Conservation (phyloP, 129 eudicot species). For the Flaveria sonorensis region DNA sequence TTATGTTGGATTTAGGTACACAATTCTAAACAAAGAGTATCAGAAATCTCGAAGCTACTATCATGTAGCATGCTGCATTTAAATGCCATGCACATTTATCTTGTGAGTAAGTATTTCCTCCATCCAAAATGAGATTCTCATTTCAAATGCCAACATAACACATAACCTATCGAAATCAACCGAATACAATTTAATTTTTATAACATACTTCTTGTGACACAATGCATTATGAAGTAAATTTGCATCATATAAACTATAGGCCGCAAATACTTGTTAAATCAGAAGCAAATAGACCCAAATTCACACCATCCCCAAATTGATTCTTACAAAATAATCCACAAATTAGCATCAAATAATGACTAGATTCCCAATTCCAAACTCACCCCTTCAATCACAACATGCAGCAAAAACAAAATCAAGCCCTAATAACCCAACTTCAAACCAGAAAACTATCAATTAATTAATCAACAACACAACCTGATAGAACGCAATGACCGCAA, state of each 20-base stretch:
- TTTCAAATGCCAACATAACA: constrained; percentile 1
- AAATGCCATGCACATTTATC: too few species aligned
- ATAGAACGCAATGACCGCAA: constrained; percentile 69
- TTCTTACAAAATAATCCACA: neutral
- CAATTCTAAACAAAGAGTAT: neutral
- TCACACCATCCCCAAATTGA: neutral
- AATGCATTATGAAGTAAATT: neutral
- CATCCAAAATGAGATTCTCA: neutral
- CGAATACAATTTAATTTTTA: neutral
- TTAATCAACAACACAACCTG: constrained; percentile 48
- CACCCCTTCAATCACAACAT: neutral
- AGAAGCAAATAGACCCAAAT: neutral
- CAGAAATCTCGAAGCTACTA: constrained; percentile 21
- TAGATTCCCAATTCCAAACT: neutral
- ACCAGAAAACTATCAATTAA: neutral
- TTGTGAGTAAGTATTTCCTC: neutral
- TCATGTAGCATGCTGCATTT: neutral
- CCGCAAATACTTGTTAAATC: neutral
- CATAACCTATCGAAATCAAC: neutral
- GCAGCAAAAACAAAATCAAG: neutral
- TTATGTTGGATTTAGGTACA: neutral
- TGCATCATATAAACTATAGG: neutral
- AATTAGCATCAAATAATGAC: neutral
- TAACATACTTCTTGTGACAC: neutral
- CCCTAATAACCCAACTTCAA: neutral